Base-by-base conservation (phyloP, 495 filamentous ascomycete species). In the Mycothermus thermophilus region DNA sequence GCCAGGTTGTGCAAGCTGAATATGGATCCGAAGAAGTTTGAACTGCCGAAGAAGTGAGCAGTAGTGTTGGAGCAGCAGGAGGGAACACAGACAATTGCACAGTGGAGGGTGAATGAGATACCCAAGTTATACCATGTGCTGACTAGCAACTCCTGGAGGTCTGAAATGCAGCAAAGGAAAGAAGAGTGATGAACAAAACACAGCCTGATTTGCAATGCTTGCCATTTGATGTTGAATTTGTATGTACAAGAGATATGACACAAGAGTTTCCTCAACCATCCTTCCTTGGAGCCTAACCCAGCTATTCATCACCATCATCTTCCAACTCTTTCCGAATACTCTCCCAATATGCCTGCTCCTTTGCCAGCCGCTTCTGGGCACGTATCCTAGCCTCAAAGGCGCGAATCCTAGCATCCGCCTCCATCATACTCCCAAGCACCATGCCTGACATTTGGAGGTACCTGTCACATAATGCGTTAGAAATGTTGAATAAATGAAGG, bases 1-100 rank as follows among this genome's bases (percentile, higher is more conserved):
- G 83, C 83, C 7, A 75, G 85, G 42, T 66, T 99, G 34, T 84
- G 81, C 52, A 92, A 79, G 67, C 74, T 95, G 51, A 94, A 94
- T 53, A 95, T 96, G 88, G 80, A 87, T 48, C 80, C 83, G 11
- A 74, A 80, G 44, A 72, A 82, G n/a, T 95, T 95, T 54, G 60
- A 77, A 49, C 59, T 66, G 8, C 56, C 62, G 36, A 59, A 36
- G 36, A 57, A 58, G 44, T 59, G 34, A 44, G 19, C 3, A 34
- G 34, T 12, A 18, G 26, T 10, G 26, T 13, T 21, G 14, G 27
- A 26, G 11, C 1, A 18, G 18, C 27, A 8, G 3, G 7, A 31
- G 35, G 35, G 38, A 38, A 38, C 35, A 35, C 35, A 29, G n/a
- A n/a, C n/a, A n/a, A n/a, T n/a, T n/a, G n/a, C n/a, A n/a, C n/a